Evolutionary conservation across 1,139 yeast species (phyloP), one percentile per base, ranked within the genome.

Genomic region (Suhomyces anneliseae): DNA sequence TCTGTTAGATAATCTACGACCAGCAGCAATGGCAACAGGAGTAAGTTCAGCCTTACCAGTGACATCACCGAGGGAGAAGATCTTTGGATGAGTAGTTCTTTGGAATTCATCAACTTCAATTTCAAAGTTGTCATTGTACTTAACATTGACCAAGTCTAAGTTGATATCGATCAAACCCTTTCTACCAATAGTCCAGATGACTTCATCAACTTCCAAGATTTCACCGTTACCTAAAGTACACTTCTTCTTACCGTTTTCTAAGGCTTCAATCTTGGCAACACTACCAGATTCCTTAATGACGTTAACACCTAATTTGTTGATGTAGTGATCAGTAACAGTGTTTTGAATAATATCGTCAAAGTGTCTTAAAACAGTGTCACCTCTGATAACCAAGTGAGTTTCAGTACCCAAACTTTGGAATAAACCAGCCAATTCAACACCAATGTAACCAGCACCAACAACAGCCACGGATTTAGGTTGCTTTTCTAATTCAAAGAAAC

Each of bases 11-110:
- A 93, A 79, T 68, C 83, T 88, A 70, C 99, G 85, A 49, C 99
- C 99, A 7, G 99, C 95, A 36, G 99, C 98, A 74, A 93, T 93
- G 41, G 99, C 99, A 40, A 90, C 98, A 7, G 99, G 99, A 7
- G 99, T 93, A 62, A 93, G 80, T 72, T 93, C 98, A 44, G 87
- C 87, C 49, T 85, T 85, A 52, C 97, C 96, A 38, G 87, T 85
- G 51, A 90, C 95, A 66, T 93, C 99, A 62, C 99, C 99, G 45
- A 93, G 76, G 2, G 99, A 85, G 65, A 78, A 90, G 53, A 93
- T 78, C 68, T 83, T 81, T 45, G 83, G 76, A 52, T 87, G 81
- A 45, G 82, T 74, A 9, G 97, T 86, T 62, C 82, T 82, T 75
- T 95, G 99, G 70, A 73, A 92, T 69, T 90, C 97, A 64, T 95